Percentiles rank a stretch among this genome's conserved stretches.
Evolutionary conservation across 108 stramenopile species (phyloP).

Genomic region (Pseudonitzschia multiseries): DNA sequence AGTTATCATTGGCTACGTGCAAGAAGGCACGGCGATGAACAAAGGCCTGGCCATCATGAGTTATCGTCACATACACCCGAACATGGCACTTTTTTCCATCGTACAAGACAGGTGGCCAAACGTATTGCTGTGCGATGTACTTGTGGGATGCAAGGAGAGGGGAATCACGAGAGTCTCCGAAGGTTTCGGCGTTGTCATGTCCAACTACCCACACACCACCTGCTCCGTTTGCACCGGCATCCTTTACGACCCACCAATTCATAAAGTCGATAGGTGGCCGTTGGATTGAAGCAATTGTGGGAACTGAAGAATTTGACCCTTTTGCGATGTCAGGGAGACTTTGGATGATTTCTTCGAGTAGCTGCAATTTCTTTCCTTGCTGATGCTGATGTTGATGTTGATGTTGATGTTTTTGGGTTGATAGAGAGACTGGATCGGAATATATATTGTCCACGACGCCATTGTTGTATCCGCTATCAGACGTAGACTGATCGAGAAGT

Average conservation of each 20-base stretch:
- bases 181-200: conserved; percentile 40
- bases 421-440: neutral
- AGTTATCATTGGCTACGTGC: conserved; percentile 83
- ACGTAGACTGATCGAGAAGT: neutral
- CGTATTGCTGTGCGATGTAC: conserved; percentile 79
- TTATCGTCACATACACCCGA: conserved; percentile 74
- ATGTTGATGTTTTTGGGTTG: neutral
- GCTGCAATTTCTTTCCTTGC: conserved; percentile 7
- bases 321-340: conserved; percentile 40
- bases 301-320: neutral
- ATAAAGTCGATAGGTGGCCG: conserved; percentile 20
- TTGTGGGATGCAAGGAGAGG: conserved; percentile 51
- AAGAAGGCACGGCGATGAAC: conserved; percentile 72
- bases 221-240: conserved; percentile 77
- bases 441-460: neutral
- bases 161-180: conserved; percentile 9
- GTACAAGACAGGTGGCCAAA: conserved; percentile 77
- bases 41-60: conserved; percentile 69
- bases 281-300: neutral
- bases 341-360: conserved; percentile 9
- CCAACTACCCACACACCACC: conserved; percentile 84
- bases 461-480: neutral
- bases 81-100: conserved; percentile 74
- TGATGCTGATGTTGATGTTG: neutral
- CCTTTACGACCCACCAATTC: conserved; percentile 83